A percentile compares a stretch with the other conserved stretches of the same genome.
Evolutionary conservation across 192 early-diverging fungal species (phyloP).

Genomic region (Physocladia obscura): DNA sequence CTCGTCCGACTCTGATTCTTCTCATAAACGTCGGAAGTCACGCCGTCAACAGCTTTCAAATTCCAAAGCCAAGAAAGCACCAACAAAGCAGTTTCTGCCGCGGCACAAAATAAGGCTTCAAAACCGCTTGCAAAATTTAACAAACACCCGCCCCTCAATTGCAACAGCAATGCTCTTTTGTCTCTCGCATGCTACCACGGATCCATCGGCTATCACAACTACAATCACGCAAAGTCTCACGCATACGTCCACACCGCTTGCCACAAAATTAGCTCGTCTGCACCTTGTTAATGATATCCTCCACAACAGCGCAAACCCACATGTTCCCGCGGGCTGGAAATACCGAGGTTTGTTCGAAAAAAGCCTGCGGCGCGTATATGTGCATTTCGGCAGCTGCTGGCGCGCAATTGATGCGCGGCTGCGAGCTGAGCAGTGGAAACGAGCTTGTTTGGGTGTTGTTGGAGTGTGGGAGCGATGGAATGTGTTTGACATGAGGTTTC

Average conservation of each 20-base stretch:
- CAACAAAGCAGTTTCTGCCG: conserved; percentile 2
- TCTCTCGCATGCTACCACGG: conserved; percentile 65
- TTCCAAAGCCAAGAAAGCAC: neutral
- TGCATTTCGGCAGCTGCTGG: conserved; percentile 67
- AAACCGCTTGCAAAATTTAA: conserved; percentile 34
- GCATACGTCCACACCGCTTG: conserved; percentile 52
- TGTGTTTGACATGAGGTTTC: conserved; percentile 73
- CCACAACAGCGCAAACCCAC: conserved; percentile 65
- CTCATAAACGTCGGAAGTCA: conserved; percentile 20
- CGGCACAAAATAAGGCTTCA: conserved; percentile 20
- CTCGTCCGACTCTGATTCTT: conserved; percentile 44
- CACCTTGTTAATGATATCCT: conserved; percentile 86
- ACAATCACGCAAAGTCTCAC: conserved; percentile 64
- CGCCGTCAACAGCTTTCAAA: neutral
- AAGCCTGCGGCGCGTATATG: conserved; percentile 64
- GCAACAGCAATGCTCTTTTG: conserved; percentile 80
- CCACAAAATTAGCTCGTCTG: conserved; percentile 71
- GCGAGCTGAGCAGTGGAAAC: conserved; percentile 70
- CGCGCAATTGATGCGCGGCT: conserved; percentile 68
- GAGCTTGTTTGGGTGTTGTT: conserved; percentile 66
- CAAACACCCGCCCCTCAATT: conserved; percentile 53
- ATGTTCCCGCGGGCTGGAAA: conserved; percentile 85
- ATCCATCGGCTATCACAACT: conserved; percentile 58
- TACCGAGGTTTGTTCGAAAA: conserved; percentile 69
- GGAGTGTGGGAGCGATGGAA: conserved; percentile 89